Conservation (phyloP, 208 protist genomes). For the Kentomonas sorsogonicus region DNA sequence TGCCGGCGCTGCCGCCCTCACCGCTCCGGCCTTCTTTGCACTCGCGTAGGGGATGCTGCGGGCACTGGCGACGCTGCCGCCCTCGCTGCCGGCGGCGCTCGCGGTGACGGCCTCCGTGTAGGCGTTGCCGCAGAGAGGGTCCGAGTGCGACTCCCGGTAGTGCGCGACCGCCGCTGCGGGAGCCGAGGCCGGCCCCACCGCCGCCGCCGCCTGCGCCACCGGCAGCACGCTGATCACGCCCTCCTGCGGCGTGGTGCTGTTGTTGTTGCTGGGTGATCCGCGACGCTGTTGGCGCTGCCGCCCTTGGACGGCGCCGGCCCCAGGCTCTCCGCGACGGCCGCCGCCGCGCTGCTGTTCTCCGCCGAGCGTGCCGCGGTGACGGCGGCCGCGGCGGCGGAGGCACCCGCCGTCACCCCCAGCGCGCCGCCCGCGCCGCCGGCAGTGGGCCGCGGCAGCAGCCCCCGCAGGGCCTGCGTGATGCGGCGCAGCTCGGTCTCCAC, state of each 20-base stretch:
- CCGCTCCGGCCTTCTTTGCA: not conserved
- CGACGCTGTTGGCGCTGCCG: no score
- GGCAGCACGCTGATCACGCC: no score
- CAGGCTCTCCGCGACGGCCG: no score
- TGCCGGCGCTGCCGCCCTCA: not conserved
- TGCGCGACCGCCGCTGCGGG: conserved; percentile 8
- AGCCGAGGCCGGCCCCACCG: no score
- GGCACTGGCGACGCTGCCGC: not conserved
- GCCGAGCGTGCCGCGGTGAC: conserved; percentile 3
- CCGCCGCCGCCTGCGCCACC: no score
- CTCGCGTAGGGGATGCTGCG: not conserved
- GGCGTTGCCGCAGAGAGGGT: not conserved
- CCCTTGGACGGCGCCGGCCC: no score
- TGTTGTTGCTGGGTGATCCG: no score
- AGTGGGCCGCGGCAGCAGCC: not conserved
- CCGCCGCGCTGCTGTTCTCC: not conserved
- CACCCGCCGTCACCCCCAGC: not conserved
- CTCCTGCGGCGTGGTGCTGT: no score
- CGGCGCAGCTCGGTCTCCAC: no score
- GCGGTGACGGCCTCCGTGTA: not conserved
- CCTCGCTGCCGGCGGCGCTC: not conserved
- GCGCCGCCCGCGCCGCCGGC: not conserved
- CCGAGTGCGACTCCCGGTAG: conserved; percentile 3
- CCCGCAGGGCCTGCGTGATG: no score
- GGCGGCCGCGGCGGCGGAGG: not conserved